Base-by-base conservation (phyloP, 2,329 filamentous ascomycete species). In the Trichoderma sp. region DNA sequence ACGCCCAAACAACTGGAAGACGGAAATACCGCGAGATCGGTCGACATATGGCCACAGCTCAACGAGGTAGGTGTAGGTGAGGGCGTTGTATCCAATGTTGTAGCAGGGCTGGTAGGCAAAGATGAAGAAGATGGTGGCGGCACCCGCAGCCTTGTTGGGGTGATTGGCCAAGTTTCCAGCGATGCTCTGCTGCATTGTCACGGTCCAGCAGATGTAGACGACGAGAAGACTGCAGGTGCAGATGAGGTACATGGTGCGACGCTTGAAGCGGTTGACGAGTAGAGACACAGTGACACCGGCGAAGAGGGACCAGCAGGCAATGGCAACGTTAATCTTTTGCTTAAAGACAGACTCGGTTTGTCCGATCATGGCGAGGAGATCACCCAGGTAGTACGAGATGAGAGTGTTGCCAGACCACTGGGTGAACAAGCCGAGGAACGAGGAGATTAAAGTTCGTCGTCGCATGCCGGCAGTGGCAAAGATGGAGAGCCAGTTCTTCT, bases 301-400 rank as follows among this genome's bases (percentile, higher is more conserved):
- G 31, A 69, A 21, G 3, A 69, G 33, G 4, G 66, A 59, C 66
- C 66, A 69, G 16, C 66, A 69, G 45, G 66, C 66, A 59, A 69
- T 69, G 66, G 66, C 66, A n/a, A 69, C 66, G 50, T 69, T 69
- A 9, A 69, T 69, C 29, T 69, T 69, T 50, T 69, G 66, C 66
- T 69, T 69, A 8, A 69, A 69, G 31, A 69, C 50, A 3, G 66
- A 69, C 16, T 69, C 66, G 21, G 45, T 69, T 7, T 69, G 66
- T 18, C 66, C 66, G n/a, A 69, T 69, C 66, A 69, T 69, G 6
- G 45, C 66, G 14, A 69, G 66, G 12, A 69, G 50, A 29, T 69
- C 66, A 5, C 66, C 66, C 14, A 69, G 50, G 14, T 69, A 69
- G 31, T 69, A 69, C 5, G 66, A 69, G 66, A 69, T 69, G 14